These are phyloP conservation scores for Irpex lacteus DNA, from an alignment of 1,284 basidiomycete species.

Conservation along the genomic window DNA sequence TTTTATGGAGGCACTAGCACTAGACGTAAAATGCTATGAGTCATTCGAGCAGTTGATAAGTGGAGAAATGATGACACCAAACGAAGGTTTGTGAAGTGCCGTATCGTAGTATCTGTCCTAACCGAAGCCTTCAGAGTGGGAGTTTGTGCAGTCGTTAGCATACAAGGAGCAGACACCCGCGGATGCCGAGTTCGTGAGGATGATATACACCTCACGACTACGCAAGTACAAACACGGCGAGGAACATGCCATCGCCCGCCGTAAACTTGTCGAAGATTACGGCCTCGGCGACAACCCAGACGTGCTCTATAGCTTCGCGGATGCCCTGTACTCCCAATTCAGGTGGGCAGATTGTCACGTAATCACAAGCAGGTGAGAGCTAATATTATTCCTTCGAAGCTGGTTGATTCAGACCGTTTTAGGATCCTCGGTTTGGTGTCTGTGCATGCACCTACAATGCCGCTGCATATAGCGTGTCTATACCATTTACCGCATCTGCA, in stretches of 20 bases:
- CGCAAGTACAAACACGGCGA: conserved; percentile 86
- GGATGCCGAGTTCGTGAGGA: conserved; percentile 85
- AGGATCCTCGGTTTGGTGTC: conserved; percentile 83
- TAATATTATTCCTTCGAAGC: background rate
- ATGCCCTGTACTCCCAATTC: conserved; percentile 85
- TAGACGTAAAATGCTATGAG: conserved; percentile 98
- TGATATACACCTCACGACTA: conserved; percentile 90
- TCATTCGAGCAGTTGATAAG: conserved; percentile 89
- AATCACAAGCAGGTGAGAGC: conserved; percentile 74
- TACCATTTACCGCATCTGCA: conserved; percentile 90
- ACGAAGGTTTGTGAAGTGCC: conserved; percentile 66
- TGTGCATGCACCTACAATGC: conserved; percentile 84
- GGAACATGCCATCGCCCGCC: conserved; percentile 77
- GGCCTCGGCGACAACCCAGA: conserved; percentile 88
- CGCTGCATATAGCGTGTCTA: conserved; percentile 96
- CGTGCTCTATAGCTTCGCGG: conserved; percentile 88
- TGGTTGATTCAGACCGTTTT: conserved; percentile 3
- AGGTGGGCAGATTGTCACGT: conserved; percentile 93
- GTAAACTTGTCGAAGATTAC: conserved; percentile 75
- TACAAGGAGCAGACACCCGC: conserved; percentile 83
- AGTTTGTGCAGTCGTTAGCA: conserved; percentile 84
- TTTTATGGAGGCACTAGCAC: conserved; percentile 91
- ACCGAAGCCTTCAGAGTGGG: conserved; percentile 75
- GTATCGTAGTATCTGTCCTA: background rate
- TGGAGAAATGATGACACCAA: conserved; percentile 90